phyloP scores from a whole-genome alignment of 495 filamentous ascomycete species.

The Podospora pseudoanserina region DNA sequence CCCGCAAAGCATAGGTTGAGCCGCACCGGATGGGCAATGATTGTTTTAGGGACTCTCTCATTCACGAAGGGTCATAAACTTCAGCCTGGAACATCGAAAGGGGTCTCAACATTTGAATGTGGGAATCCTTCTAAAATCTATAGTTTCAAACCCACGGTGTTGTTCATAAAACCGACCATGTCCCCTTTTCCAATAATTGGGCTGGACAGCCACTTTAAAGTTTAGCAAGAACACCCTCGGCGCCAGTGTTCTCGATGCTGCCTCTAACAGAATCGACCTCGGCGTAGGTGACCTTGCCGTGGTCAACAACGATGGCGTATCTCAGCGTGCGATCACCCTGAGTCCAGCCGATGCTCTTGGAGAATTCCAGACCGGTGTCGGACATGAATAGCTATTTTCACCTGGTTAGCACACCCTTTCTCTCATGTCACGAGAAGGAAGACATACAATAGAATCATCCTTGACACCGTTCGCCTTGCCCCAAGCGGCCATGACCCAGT shows the following conservation, averaged over 20 bases:
- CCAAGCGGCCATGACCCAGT: constrained; percentile 93
- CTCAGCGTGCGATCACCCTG: constrained; percentile 69
- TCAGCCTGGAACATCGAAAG: no score
- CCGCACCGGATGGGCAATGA: no score
- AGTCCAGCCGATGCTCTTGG: constrained; percentile 79
- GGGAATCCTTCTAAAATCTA: background rate
- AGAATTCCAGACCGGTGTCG: constrained; percentile 73
- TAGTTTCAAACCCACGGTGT: constrained; percentile 8
- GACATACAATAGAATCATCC: constrained; percentile 71
- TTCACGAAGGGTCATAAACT: no score
- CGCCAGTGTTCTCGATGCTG: constrained; percentile 66
- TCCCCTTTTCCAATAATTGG: background rate
- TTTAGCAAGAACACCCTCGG: constrained; percentile 67
- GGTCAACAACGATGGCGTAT: constrained; percentile 83
- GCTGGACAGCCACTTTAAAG: constrained; percentile 42
- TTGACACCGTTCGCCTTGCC: constrained; percentile 86
- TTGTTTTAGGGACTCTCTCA: no score
- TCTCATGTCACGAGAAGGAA: background rate
- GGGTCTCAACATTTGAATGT: no score
- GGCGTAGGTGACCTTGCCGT: constrained; percentile 86
- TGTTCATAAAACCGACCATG: no score
- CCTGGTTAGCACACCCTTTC: background rate
- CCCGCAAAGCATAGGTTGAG: no score
- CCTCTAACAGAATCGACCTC: constrained; percentile 71
- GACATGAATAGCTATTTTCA: constrained; percentile 72